Evolutionary conservation across 2,329 filamentous ascomycete genomes (phyloP).

Genomic region (Colletotrichum musicola): DNA sequence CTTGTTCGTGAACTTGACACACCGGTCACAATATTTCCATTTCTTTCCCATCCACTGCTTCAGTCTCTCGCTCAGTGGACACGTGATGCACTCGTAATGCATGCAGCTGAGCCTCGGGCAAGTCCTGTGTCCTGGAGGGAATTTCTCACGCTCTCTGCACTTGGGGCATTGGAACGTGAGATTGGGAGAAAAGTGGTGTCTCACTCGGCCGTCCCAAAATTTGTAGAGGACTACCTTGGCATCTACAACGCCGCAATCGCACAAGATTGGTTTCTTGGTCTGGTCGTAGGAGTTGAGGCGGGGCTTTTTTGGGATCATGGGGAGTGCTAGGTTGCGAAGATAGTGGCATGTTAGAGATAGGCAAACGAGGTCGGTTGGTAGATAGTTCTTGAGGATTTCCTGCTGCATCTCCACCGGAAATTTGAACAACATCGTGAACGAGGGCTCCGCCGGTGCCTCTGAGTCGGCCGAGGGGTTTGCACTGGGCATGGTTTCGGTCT

Average conservation of each 20-base stretch:
- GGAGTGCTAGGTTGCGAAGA: not conserved
- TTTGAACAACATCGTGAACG: not conserved
- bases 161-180: too few species aligned
- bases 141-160: too few species aligned
- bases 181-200: too few species aligned
- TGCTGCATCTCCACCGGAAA: conserved; percentile 13
- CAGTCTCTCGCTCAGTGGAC: conserved; percentile 9
- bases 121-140: not conserved
- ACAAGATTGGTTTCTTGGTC: not conserved
- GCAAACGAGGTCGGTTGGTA: conserved; percentile 15
- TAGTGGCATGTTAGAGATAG: conserved; percentile 9
- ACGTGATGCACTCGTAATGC: conserved; percentile 24
- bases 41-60: not conserved
- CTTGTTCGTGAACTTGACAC: conserved; percentile 10
- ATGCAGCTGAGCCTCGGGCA: conserved; percentile 12
- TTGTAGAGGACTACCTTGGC: too few species aligned
- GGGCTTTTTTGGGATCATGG: not conserved
- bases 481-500: too few species aligned
- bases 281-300: conserved; percentile 2
- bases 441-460: too few species aligned
- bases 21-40: not conserved
- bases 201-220: too few species aligned
- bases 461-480: too few species aligned
- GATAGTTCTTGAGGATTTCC: conserved; percentile 1
- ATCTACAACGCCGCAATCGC: not conserved